phyloP scores from a whole-genome alignment of 768 basidiomycete genomes.

The Suillus bovinus region DNA sequence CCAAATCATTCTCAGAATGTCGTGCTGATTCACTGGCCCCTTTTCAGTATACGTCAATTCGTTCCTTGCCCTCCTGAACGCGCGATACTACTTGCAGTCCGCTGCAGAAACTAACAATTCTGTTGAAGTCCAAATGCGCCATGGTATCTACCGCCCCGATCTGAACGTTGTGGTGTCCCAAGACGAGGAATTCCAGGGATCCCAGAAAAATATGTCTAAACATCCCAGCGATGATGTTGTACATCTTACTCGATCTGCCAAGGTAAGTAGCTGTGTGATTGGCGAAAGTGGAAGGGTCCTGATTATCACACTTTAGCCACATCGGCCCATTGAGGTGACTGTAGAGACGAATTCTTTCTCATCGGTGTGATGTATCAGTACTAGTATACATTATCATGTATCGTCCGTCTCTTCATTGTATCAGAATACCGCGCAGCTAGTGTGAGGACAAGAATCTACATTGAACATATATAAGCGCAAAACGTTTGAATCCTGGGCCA shows the following conservation, averaged over 20 bases:
- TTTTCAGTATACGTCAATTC: constrained; percentile 11
- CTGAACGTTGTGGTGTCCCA: background rate
- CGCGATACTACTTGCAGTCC: background rate
- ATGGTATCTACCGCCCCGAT: background rate
- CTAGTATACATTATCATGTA: too few species aligned
- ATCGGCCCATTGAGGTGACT: background rate
- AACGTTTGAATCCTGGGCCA: too few species aligned
- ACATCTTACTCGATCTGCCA: background rate
- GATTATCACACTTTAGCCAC: background rate
- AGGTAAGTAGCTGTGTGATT: background rate
- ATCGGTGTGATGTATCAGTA: background rate
- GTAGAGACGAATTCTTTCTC: background rate
- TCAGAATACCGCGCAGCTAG: background rate
- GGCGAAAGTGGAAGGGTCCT: background rate
- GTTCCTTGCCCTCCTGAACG: constrained; percentile 7
- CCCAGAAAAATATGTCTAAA: background rate
- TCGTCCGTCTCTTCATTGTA: background rate
- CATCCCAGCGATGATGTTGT: background rate
- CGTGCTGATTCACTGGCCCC: background rate
- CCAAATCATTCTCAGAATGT: background rate
- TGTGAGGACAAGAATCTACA: background rate
- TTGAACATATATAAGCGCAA: too few species aligned
- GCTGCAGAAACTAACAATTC: background rate
- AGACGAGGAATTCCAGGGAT: background rate
- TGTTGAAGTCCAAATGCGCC: background rate